Percentiles rank a stretch among this genome's conserved stretches.
phyloP scores from a whole-genome alignment of 2,329 filamentous ascomycete genomes.

The Alternaria solani region DNA sequence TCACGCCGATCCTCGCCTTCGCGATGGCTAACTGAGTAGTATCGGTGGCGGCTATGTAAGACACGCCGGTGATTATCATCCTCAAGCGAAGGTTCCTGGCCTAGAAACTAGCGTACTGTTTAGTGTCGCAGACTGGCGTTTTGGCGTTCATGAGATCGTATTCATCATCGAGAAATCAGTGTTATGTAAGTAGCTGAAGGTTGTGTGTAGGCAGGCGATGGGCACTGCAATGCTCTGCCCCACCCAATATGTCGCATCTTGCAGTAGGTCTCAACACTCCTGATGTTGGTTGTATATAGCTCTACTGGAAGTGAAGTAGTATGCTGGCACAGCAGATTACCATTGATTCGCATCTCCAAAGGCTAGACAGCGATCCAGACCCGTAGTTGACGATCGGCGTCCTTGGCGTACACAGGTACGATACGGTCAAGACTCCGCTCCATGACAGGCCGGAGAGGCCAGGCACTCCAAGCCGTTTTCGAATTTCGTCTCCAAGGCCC shows the following conservation, averaged over 20 bases:
- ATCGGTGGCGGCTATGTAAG: constrained; percentile 14
- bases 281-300: background rate
- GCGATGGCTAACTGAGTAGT: background rate
- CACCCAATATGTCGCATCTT: constrained; percentile 3
- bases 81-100: background rate
- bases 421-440: background rate
- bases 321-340: background rate
- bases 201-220: background rate
- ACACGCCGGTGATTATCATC: background rate
- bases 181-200: background rate
- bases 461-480: background rate
- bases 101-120: background rate
- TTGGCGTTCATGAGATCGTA: background rate
- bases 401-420: constrained; percentile 14
- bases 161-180: background rate
- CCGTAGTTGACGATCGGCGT: background rate
- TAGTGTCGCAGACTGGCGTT: background rate
- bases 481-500: background rate
- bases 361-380: background rate
- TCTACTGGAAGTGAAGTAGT: background rate
- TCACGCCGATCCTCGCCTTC: background rate
- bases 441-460: constrained; percentile 1
- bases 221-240: background rate
- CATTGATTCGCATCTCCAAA: constrained; percentile 1
- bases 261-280: background rate